Evolutionary conservation across 2,329 filamentous ascomycete genomes (phyloP).

Genomic region (Monosporascus sp.): DNA sequence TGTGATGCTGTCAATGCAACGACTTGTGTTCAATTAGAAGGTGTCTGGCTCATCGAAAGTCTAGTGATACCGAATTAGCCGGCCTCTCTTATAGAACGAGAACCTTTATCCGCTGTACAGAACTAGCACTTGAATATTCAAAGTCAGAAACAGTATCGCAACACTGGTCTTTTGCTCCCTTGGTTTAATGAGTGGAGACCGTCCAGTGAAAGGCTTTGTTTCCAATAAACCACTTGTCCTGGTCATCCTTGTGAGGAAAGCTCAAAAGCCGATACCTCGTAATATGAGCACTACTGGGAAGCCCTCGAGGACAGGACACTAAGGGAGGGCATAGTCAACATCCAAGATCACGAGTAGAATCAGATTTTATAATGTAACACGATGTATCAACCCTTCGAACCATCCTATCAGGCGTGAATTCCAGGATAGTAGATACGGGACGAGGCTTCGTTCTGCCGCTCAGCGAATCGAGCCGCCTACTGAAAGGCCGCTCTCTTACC

Average conservation of each 20-base stretch:
- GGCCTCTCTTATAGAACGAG: background rate
- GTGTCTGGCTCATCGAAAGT: too few relatives aligned
- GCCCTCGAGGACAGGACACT: background rate
- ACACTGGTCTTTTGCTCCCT: background rate
- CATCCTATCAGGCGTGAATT: constrained; percentile 69
- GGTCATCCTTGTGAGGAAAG: too few relatives aligned
- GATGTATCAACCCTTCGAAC: constrained; percentile 78
- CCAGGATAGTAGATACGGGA: constrained; percentile 87
- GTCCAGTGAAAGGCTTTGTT: background rate
- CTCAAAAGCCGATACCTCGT: too few relatives aligned
- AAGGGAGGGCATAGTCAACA: background rate
- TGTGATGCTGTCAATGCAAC: background rate
- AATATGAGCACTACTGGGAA: too few relatives aligned
- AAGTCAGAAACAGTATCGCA: background rate
- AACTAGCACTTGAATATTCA: background rate
- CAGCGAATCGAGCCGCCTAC: constrained; percentile 23
- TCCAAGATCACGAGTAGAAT: background rate
- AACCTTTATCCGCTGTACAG: background rate
- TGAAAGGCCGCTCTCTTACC: constrained; percentile 25
- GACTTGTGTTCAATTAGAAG: too few relatives aligned
- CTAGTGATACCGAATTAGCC: too few relatives aligned
- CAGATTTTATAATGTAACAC: background rate
- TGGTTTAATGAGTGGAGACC: background rate
- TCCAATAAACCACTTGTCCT: background rate
- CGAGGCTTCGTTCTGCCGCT: constrained; percentile 39